phyloP scores from a whole-genome alignment of 495 filamentous ascomycete species.

The Neurospora sp. region DNA sequence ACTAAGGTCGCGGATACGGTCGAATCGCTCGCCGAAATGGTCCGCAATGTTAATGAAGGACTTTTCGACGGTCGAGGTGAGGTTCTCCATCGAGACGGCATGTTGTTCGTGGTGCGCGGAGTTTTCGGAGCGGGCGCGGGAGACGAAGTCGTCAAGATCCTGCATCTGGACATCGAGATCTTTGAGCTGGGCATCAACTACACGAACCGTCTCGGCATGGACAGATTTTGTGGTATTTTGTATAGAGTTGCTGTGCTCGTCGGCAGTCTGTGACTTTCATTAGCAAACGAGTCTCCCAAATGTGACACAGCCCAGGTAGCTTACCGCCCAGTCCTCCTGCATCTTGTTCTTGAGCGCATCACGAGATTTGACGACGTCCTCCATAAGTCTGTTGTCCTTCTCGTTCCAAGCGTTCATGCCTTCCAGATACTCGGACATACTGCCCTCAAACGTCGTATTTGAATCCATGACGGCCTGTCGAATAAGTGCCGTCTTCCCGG shows the following conservation, averaged over 20 bases:
- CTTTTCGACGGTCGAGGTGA: constrained; percentile 53
- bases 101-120: constrained; percentile 60
- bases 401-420: constrained; percentile 68
- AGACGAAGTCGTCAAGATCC: constrained; percentile 81
- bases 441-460: constrained; percentile 50
- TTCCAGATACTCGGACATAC: constrained; percentile 52
- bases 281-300: constrained; percentile 12
- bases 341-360: constrained; percentile 71
- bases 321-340: constrained; percentile 79
- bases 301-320: constrained; percentile 11
- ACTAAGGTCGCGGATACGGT: constrained; percentile 52
- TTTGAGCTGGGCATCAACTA: constrained; percentile 80
- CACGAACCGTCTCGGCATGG: constrained; percentile 81
- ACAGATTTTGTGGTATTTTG: constrained; percentile 74
- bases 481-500: constrained; percentile 47
- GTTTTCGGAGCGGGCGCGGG: constrained; percentile 74
- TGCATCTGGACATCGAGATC: constrained; percentile 80
- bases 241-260: constrained; percentile 69
- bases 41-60: constrained; percentile 60
- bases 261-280: constrained; percentile 46
- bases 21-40: constrained; percentile 51
- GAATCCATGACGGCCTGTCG: constrained; percentile 52
- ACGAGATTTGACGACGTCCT: constrained; percentile 57
- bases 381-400: constrained; percentile 56
- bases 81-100: constrained; percentile 44